These are phyloP conservation scores for Calocera viscosa DNA, from an alignment of 768 basidiomycete genomes.

Conservation along the genomic window DNA sequence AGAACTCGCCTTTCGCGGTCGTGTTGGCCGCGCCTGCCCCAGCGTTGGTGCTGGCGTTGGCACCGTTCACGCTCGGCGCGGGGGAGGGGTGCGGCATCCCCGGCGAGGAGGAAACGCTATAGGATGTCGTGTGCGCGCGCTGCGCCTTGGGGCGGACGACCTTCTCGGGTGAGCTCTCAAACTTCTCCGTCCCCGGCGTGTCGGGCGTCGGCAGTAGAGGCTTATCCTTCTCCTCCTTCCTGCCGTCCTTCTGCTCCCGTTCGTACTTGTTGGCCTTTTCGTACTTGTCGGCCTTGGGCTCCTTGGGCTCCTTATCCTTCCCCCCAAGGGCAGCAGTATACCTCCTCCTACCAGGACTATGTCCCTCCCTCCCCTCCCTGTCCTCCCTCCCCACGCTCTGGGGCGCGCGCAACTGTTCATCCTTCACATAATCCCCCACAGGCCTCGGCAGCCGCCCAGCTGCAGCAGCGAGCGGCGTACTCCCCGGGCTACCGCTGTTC, in stretches of 20 bases:
- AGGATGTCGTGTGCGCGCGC: neutral
- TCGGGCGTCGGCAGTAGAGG: neutral
- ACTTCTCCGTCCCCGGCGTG: neutral
- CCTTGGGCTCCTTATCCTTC: neutral
- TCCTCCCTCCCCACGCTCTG: too few species aligned
- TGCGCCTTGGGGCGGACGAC: neutral
- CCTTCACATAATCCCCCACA: neutral
- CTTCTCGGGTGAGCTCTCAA: conserved; percentile 1
- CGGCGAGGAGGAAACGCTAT: neutral
- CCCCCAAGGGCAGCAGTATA: neutral
- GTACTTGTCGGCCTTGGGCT: too few species aligned
- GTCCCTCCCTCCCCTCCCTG: neutral
- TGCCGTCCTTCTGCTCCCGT: neutral
- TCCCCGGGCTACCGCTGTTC: neutral
- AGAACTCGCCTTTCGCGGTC: neutral
- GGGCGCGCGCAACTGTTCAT: neutral
- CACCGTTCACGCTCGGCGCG: neutral
- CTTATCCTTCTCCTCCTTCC: neutral
- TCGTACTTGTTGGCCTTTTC: too few species aligned
- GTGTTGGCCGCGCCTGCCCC: too few species aligned
- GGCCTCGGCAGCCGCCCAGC: neutral
- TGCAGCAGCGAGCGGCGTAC: neutral
- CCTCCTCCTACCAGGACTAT: neutral
- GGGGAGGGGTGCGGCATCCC: neutral
- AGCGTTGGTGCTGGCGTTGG: neutral